Percentiles rank a stretch among this genome's conserved stretches.
Conservation (phyloP, 2,329 filamentous ascomycete species). For the Colletotrichum graminicola region DNA sequence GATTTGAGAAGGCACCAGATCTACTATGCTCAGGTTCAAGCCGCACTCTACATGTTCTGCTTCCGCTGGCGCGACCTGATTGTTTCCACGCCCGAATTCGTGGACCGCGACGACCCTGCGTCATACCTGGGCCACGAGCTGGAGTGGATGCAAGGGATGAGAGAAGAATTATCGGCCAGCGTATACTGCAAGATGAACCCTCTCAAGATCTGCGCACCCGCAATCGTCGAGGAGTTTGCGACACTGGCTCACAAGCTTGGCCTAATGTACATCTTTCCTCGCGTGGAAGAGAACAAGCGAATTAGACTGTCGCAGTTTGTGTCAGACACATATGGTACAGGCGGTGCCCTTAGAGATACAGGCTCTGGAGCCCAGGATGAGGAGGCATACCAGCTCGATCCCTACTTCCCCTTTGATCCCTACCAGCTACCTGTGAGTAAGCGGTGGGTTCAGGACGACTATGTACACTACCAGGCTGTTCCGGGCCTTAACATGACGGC, state of each 20-base stretch:
- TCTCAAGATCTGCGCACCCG: constrained; percentile 91
- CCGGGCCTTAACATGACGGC: constrained; percentile 74
- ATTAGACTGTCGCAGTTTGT: constrained; percentile 81
- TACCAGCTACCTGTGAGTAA: constrained; percentile 91
- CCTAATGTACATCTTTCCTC: constrained; percentile 89
- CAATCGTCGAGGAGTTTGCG: constrained; percentile 92
- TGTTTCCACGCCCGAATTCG: constrained; percentile 68
- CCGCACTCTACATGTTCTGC: constrained; percentile 94
- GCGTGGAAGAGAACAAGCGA: constrained; percentile 93
- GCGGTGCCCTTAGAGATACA: constrained; percentile 66
- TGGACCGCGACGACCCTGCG: constrained; percentile 72
- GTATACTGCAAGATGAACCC: constrained; percentile 94
- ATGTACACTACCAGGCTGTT: constrained; percentile 83
- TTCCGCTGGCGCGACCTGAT: constrained; percentile 97
- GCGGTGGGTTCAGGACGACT: constrained; percentile 87
- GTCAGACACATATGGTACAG: constrained; percentile 66
- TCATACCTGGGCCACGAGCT: constrained; percentile 78
- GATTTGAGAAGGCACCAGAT: constrained; percentile 86
- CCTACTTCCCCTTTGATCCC: constrained; percentile 97
- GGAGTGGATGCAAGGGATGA: constrained; percentile 80
- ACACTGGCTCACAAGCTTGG: constrained; percentile 86
- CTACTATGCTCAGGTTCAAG: constrained; percentile 91
- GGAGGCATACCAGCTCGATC: constrained; percentile 86
- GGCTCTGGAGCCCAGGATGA: constrained; percentile 73
- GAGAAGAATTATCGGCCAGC: constrained; percentile 79